These are phyloP conservation scores for Firmiana major DNA, from an alignment of 345 rosid genomes.

Conservation along the genomic window DNA sequence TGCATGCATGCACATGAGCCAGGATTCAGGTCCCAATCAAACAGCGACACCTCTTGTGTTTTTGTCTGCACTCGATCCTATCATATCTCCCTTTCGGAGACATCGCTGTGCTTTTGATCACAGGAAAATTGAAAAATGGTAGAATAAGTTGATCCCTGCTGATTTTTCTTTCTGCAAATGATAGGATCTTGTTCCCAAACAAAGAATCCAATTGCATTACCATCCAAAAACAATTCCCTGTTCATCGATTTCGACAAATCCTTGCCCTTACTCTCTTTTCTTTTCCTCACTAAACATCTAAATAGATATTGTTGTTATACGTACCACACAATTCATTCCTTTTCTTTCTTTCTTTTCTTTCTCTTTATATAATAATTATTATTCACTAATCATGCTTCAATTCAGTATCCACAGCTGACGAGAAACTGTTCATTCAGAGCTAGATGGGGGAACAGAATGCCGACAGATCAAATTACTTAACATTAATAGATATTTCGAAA, in stretches of 20 bases:
- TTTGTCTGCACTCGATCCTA: neutral
- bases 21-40: neutral
- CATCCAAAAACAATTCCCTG: slow-evolving; percentile 21
- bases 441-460: neutral
- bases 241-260: slow-evolving; percentile 36
- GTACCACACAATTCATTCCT: neutral
- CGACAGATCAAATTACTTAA: slow-evolving; percentile 13
- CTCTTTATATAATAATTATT: neutral
- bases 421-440: neutral
- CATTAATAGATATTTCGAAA: no score
- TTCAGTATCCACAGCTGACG: neutral
- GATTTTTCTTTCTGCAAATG: slow-evolving; percentile 11
- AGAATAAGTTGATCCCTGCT: slow-evolving; percentile 1
- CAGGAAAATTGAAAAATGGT: neutral
- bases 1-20: neutral
- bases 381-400: neutral
- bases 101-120: neutral
- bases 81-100: neutral
- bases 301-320: neutral
- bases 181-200: slow-evolving; percentile 15
- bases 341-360: neutral
- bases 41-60: neutral
- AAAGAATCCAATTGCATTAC: neutral
- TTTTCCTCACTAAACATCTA: neutral
- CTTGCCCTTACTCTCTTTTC: neutral